A percentile compares a stretch with the other conserved stretches of the same genome.
These are phyloP conservation scores for Penicillium sclerotigenum DNA, from an alignment of 2,329 filamentous ascomycete species.

Conservation along the genomic window DNA sequence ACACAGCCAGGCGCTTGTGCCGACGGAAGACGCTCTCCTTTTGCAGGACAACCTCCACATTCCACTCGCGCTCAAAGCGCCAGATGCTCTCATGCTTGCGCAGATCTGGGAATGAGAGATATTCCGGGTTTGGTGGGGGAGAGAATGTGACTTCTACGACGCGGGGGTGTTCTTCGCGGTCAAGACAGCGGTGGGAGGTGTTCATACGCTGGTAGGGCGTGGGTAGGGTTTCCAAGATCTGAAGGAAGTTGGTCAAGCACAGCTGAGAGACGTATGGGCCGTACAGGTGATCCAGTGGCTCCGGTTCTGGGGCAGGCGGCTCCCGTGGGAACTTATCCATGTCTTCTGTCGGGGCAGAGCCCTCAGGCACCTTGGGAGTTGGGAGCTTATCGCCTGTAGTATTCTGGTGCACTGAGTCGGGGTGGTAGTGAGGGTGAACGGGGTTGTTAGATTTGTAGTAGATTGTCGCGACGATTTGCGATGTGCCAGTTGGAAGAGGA, in stretches of 20 bases:
- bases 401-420: slow-evolving; percentile 44
- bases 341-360: slow-evolving; percentile 51
- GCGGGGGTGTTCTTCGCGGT: slow-evolving; percentile 47
- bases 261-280: slow-evolving; percentile 54
- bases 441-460: slow-evolving; percentile 48
- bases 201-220: slow-evolving; percentile 50
- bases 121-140: slow-evolving; percentile 48
- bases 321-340: slow-evolving; percentile 54
- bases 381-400: slow-evolving; percentile 39
- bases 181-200: slow-evolving; percentile 49
- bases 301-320: slow-evolving; percentile 53
- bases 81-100: slow-evolving; percentile 78
- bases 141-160: slow-evolving; percentile 54
- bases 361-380: slow-evolving; percentile 41
- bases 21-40: slow-evolving; percentile 69
- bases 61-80: slow-evolving; percentile 84
- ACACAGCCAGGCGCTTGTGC: slow-evolving; percentile 83
- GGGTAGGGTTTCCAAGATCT: slow-evolving; percentile 49
- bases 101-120: slow-evolving; percentile 61
- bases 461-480: slow-evolving; percentile 48
- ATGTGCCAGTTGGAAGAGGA: slow-evolving; percentile 39
- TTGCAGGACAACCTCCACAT: slow-evolving; percentile 78
- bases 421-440: slow-evolving; percentile 47
- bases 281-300: slow-evolving; percentile 55
- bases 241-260: slow-evolving; percentile 56